Conservation (phyloP, 1,284 basidiomycete species). For the Cryptococcus sp. region DNA sequence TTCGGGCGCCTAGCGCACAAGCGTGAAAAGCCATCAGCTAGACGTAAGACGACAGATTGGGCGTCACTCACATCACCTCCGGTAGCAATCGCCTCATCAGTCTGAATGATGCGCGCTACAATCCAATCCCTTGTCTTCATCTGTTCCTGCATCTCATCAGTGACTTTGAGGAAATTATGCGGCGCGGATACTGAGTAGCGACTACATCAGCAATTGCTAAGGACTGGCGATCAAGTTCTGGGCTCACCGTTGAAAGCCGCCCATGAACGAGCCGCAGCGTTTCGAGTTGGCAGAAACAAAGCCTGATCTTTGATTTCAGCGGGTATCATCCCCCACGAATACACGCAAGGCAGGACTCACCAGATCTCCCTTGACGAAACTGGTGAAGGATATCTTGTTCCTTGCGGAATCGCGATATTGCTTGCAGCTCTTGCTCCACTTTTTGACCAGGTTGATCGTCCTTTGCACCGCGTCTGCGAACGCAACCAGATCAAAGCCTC, state of each 20-base stretch:
- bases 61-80: constrained; percentile 65
- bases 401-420: constrained; percentile 87
- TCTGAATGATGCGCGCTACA: constrained; percentile 85
- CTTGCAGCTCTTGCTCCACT: constrained; percentile 95
- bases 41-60: constrained; percentile 18
- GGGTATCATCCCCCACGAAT: not conserved
- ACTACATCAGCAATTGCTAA: not conserved
- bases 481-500: constrained; percentile 76
- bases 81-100: constrained; percentile 81
- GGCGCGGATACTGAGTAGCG: constrained; percentile 77
- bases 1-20: constrained; percentile 55
- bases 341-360: constrained; percentile 46
- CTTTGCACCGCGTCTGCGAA: constrained; percentile 79
- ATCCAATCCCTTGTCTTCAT: constrained; percentile 88
- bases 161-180: constrained; percentile 92
- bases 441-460: constrained; percentile 81
- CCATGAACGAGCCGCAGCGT: constrained; percentile 89
- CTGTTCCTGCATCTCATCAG: constrained; percentile 79
- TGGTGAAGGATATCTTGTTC: constrained; percentile 90
- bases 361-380: constrained; percentile 89
- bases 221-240: not conserved
- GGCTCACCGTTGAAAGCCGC: constrained; percentile 81
- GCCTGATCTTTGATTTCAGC: constrained; percentile 47
- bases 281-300: constrained; percentile 91
- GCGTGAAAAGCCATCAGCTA: constrained; percentile 56